Conservation (phyloP, 108 stramenopile species). For the Nitzschia inconspicua region DNA sequence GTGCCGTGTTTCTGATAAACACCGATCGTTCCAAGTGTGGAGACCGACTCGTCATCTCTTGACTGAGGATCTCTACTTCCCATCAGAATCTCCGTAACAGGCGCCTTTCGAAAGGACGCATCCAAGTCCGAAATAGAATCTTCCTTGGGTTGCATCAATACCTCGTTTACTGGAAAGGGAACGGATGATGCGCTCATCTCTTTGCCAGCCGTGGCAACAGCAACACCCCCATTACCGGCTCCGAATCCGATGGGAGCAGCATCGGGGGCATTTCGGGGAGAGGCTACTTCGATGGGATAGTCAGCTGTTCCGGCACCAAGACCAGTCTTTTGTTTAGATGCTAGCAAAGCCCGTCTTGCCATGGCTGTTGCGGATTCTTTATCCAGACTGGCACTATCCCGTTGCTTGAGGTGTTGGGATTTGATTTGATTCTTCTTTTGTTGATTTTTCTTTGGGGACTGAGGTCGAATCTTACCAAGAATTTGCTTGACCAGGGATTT, state of each 20-base stretch:
- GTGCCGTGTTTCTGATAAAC: constrained; percentile 9
- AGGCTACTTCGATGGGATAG: too few species aligned
- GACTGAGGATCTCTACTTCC: neutral
- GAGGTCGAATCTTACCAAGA: constrained; percentile 21
- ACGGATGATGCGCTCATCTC: neutral
- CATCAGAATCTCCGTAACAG: constrained; percentile 23
- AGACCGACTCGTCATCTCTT: constrained; percentile 20
- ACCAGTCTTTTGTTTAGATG: constrained; percentile 5
- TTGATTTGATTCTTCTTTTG: neutral
- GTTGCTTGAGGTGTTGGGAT: neutral
- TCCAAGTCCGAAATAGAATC: constrained; percentile 25
- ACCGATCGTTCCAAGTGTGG: constrained; percentile 26
- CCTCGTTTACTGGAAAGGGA: constrained; percentile 20
- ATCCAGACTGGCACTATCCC: neutral
- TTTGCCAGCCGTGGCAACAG: too few species aligned
- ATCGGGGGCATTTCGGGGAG: too few species aligned
- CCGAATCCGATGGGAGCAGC: too few species aligned
- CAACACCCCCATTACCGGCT: too few species aligned
- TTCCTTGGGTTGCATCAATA: constrained; percentile 1
- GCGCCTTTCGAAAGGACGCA: constrained; percentile 5
- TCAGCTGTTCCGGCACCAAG: too few species aligned
- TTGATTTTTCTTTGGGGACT: neutral
- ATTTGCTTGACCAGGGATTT: constrained; percentile 24
- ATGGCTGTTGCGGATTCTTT: constrained; percentile 12
- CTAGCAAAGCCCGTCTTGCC: constrained; percentile 10